Evolutionary conservation across 331 rosid species (phyloP).

Genomic region (Ulmus americana): DNA sequence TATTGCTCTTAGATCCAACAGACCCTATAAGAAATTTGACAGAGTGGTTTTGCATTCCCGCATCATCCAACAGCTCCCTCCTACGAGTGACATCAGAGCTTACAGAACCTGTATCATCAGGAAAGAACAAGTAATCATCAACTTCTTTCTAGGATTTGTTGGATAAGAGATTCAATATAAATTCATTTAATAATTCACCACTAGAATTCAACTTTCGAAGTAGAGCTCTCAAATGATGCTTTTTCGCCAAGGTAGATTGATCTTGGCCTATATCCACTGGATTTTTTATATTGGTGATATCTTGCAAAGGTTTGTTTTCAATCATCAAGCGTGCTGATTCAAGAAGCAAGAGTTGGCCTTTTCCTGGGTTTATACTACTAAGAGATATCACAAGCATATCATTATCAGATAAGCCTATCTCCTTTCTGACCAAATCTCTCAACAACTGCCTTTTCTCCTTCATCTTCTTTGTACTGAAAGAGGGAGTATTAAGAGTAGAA

Average conservation of each 20-base stretch:
- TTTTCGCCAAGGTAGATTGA: conserved; percentile 39
- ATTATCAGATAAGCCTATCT: conserved; percentile 69
- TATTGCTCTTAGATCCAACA: conserved; percentile 94
- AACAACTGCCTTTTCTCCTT: conserved; percentile 54
- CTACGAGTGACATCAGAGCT: conserved; percentile 23
- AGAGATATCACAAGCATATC: conserved; percentile 85
- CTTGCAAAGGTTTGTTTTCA: conserved; percentile 34
- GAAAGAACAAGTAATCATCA: conserved; percentile 20
- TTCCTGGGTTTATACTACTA: conserved; percentile 92
- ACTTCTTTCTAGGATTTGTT: conserved; percentile 19
- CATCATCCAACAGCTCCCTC: conserved; percentile 35
- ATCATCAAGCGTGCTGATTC: conserved; percentile 57
- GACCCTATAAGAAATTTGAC: conserved; percentile 82
- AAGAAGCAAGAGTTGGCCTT: conserved; percentile 86
- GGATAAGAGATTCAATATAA: conserved; percentile 3
- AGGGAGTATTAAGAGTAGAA: conserved; percentile 79
- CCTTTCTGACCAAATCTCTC: conserved; percentile 73
- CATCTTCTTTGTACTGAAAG: conserved; percentile 71
- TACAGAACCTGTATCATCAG: conserved; percentile 31
- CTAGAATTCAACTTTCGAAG: conserved; percentile 37
- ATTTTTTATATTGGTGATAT: conserved; percentile 34
- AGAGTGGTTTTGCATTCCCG: conserved; percentile 35
- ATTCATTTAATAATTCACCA: conserved; percentile 29
- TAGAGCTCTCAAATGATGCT: conserved; percentile 51
- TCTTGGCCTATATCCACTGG: conserved; percentile 30